Conservation (phyloP, 345 rosid genomes). For the Populus deltoides region DNA sequence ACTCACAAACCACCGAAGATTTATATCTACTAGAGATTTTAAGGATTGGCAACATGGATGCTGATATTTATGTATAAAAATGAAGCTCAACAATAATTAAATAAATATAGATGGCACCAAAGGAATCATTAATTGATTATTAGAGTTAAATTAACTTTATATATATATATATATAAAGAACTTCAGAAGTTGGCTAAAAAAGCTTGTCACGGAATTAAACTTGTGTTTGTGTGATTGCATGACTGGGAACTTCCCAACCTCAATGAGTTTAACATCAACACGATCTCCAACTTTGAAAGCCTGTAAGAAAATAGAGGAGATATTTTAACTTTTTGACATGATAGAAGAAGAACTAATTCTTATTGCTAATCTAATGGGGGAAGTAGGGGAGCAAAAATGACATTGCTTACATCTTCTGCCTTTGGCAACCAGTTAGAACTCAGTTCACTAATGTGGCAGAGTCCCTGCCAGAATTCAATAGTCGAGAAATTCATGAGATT, state of each 20-base stretch:
- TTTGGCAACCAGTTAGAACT: conserved; percentile 83
- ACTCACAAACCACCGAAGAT: too few relatives aligned
- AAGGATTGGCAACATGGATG: not conserved
- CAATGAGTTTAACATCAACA: conserved; percentile 89
- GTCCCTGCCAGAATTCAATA: conserved; percentile 53
- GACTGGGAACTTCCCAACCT: conserved; percentile 46
- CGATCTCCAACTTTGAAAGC: conserved; percentile 84
- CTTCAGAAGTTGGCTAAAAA: not conserved
- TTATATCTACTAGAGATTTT: not conserved
- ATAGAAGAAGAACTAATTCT: not conserved
- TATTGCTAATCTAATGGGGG: not conserved
- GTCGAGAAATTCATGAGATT: not conserved
- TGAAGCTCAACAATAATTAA: not conserved
- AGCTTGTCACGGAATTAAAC: not conserved
- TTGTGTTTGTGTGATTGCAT: not conserved
- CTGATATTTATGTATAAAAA: too few relatives aligned
- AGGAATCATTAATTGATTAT: too few relatives aligned
- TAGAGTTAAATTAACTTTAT: not conserved
- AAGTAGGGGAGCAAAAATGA: not conserved
- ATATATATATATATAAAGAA: not conserved
- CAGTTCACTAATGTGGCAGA: conserved; percentile 96
- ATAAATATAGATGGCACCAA: not conserved
- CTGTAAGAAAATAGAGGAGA: conserved; percentile 36
- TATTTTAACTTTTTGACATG: not conserved
- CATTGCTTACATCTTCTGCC: conserved; percentile 84